A percentile compares a stretch with the other conserved stretches of the same genome.
phyloP scores from a whole-genome alignment of 441 rosid species.

The Raphanus hybrid region DNA sequence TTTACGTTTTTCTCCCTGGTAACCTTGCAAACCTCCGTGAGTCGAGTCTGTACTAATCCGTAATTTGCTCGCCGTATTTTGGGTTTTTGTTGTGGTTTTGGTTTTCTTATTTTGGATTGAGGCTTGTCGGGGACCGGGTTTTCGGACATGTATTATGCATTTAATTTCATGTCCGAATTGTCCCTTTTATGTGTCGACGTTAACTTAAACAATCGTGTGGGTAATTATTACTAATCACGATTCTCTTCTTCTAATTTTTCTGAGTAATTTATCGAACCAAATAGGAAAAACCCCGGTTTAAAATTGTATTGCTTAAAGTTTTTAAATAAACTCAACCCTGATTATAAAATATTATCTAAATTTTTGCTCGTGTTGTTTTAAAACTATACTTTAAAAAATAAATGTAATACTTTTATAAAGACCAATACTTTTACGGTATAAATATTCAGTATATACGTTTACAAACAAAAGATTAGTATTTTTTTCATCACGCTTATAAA shows the following conservation, averaged over 20 bases:
- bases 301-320: not conserved
- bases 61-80: slow-evolving; percentile 3
- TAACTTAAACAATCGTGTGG: not conserved
- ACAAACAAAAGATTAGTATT: not conserved
- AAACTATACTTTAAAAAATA: not conserved
- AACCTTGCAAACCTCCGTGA: slow-evolving; percentile 5
- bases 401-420: not conserved
- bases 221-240: slow-evolving; percentile 6
- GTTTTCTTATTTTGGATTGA: slow-evolving; percentile 27
- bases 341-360: not conserved
- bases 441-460: not conserved
- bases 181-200: slow-evolving; percentile 31
- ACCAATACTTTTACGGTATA: slow-evolving; percentile 22
- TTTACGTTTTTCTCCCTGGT: not conserved
- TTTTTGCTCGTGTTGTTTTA: not conserved
- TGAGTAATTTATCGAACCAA: not conserved
- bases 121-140: slow-evolving; percentile 24
- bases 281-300: not conserved
- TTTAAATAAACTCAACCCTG: not conserved
- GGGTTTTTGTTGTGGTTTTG: slow-evolving; percentile 13
- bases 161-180: slow-evolving; percentile 35
- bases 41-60: slow-evolving; percentile 12
- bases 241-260: not conserved
- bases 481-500: slow-evolving; percentile 28
- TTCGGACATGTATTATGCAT: slow-evolving; percentile 32